Evolutionary conservation across 495 filamentous ascomycete genomes (phyloP).

Genomic region (Astrocystis sublimbata): DNA sequence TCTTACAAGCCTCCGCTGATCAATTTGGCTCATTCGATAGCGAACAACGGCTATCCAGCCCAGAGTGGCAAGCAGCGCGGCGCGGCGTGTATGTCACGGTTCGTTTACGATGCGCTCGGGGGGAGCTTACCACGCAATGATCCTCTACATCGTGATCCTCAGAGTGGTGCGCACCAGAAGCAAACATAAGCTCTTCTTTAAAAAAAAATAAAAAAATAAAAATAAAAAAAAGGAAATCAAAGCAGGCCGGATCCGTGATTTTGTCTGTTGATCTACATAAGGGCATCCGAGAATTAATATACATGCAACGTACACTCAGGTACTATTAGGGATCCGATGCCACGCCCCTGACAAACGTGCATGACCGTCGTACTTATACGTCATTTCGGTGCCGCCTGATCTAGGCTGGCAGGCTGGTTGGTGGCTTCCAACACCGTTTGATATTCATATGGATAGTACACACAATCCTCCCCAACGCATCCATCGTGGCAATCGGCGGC

Average conservation of each 20-base stretch:
- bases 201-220: too few relatives aligned
- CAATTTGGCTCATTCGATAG: neutral
- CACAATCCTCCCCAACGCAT: too few relatives aligned
- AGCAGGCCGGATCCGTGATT: neutral
- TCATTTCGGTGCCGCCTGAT: conserved; percentile 11
- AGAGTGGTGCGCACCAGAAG: neutral
- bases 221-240: too few relatives aligned
- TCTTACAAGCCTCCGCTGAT: neutral
- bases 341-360: neutral
- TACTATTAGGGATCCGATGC: conserved; percentile 4
- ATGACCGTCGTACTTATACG: conserved; percentile 2
- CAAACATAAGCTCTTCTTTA: too few relatives aligned
- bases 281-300: conserved; percentile 14
- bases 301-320: neutral
- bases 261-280: conserved; percentile 14
- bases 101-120: neutral
- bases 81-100: neutral
- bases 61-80: neutral
- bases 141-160: neutral
- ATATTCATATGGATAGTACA: too few relatives aligned
- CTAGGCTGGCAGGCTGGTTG: conserved; percentile 1
- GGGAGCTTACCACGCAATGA: neutral
- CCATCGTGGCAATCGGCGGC: conserved; percentile 1
- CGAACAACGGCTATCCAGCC: neutral
- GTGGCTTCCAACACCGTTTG: conserved; percentile 8